phyloP scores from a whole-genome alignment of 2,329 filamentous ascomycete species.

The Fusarium concolor region DNA sequence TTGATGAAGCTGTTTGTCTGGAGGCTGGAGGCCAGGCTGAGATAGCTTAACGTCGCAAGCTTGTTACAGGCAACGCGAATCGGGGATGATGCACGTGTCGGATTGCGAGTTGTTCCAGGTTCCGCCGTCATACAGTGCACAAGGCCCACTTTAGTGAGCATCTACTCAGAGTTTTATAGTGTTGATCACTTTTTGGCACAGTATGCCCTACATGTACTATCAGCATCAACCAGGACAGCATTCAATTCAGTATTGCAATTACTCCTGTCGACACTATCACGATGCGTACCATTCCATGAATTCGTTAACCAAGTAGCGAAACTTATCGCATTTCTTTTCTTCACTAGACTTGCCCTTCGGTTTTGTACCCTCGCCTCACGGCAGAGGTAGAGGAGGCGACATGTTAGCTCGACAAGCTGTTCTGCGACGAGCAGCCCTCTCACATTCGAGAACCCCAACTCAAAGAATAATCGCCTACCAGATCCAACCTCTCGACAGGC shows the following conservation, averaged over 20 bases:
- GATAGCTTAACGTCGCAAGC: slow-evolving; percentile 51
- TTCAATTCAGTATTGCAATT: slow-evolving; percentile 9
- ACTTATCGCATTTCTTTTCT: slow-evolving; percentile 8
- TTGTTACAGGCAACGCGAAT: slow-evolving; percentile 38
- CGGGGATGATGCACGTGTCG: slow-evolving; percentile 46
- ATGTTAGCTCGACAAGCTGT: slow-evolving; percentile 45
- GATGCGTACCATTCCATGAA: slow-evolving; percentile 36
- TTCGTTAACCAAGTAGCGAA: slow-evolving; percentile 2
- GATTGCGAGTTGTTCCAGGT: slow-evolving; percentile 48
- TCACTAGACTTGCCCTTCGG: background rate
- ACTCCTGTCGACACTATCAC: slow-evolving; percentile 29
- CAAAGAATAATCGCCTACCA: slow-evolving; percentile 40
- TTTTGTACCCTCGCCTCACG: background rate
- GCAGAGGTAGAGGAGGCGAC: slow-evolving; percentile 13
- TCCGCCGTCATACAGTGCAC: slow-evolving; percentile 47
- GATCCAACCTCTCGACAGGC: slow-evolving; percentile 38
- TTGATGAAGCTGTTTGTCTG: slow-evolving; percentile 49
- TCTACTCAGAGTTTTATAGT: background rate
- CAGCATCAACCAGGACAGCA: slow-evolving; percentile 14
- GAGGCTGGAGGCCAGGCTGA: slow-evolving; percentile 41
- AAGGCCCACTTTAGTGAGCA: background rate
- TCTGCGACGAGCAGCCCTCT: slow-evolving; percentile 40
- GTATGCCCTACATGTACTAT: background rate
- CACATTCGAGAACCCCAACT: slow-evolving; percentile 27
- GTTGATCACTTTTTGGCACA: background rate